These are phyloP conservation scores for Zoysia pacifica DNA, from an alignment of 176 grass and related monocot genomes.

Conservation along the genomic window DNA sequence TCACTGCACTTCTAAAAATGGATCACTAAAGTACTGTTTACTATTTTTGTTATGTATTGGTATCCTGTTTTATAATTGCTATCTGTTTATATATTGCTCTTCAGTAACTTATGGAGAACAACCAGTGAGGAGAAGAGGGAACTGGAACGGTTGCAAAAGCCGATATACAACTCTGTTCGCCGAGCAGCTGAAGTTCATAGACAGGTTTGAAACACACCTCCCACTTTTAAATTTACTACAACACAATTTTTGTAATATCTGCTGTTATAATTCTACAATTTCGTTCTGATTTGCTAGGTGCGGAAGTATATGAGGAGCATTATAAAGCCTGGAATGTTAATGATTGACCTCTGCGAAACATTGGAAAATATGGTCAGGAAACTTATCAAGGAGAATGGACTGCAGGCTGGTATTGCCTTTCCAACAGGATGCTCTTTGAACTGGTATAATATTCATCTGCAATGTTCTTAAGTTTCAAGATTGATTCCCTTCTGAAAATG, in stretches of 20 bases:
- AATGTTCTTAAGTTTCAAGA: background rate
- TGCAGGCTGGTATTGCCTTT: conserved; percentile 67
- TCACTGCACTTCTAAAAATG: conserved; percentile 16
- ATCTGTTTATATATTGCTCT: conserved; percentile 27
- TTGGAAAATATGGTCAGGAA: conserved; percentile 58
- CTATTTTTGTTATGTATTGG: background rate
- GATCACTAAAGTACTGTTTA: background rate
- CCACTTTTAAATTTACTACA: conserved; percentile 2
- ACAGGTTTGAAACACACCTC: conserved; percentile 56
- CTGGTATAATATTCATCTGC: conserved; percentile 38
- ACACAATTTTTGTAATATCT: conserved; percentile 14
- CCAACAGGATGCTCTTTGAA: conserved; percentile 66
- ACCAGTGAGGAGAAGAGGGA: conserved; percentile 96
- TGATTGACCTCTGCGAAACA: conserved; percentile 83
- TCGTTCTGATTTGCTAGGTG: conserved; percentile 56
- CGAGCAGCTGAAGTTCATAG: conserved; percentile 98
- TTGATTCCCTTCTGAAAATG: conserved; percentile 20
- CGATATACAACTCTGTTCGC: conserved; percentile 82
- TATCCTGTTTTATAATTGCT: background rate
- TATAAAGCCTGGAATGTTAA: conserved; percentile 94
- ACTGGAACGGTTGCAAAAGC: conserved; percentile 77
- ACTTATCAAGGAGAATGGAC: conserved; percentile 66
- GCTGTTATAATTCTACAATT: conserved; percentile 19
- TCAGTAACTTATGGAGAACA: conserved; percentile 93
- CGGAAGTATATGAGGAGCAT: conserved; percentile 93